Percentiles rank a stretch among this genome's conserved stretches.
phyloP scores from a whole-genome alignment of 2,329 filamentous ascomycete species.

The Exophiala spinifera region DNA sequence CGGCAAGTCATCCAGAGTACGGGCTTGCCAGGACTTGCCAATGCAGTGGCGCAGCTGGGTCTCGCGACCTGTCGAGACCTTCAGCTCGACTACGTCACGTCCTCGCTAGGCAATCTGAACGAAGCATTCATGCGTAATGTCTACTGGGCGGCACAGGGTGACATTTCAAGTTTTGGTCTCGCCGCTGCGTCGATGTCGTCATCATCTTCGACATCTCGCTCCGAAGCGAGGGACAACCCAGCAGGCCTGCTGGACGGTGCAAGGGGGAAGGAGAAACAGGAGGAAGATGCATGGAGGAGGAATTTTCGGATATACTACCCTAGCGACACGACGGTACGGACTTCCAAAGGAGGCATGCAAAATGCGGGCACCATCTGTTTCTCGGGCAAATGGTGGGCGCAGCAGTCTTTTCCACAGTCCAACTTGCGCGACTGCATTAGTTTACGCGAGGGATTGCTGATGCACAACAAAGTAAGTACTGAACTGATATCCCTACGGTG shows the following conservation, averaged over 20 bases:
- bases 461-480: constrained; percentile 81
- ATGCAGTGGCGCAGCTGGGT: constrained; percentile 62
- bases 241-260: background rate
- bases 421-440: constrained; percentile 75
- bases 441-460: constrained; percentile 66
- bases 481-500: too few species aligned
- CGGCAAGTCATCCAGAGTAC: constrained; percentile 48
- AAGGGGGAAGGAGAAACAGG: constrained; percentile 5
- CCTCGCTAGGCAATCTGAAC: constrained; percentile 77
- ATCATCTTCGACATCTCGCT: too few species aligned
- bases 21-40: constrained; percentile 72
- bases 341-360: constrained; percentile 60
- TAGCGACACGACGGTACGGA: constrained; percentile 63
- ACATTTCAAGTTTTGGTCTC: constrained; percentile 41
- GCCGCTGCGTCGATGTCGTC: too few species aligned
- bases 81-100: constrained; percentile 45
- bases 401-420: constrained; percentile 66
- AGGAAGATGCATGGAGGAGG: constrained; percentile 29
- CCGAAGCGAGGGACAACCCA: background rate
- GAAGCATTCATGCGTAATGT: constrained; percentile 61
- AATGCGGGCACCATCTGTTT: constrained; percentile 82
- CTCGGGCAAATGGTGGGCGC: constrained; percentile 65
- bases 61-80: constrained; percentile 48
- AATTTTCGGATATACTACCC: constrained; percentile 78
- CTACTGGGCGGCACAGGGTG: constrained; percentile 58